Conservation (phyloP, 805 yeast species). For the Clavispora asparagi region DNA sequence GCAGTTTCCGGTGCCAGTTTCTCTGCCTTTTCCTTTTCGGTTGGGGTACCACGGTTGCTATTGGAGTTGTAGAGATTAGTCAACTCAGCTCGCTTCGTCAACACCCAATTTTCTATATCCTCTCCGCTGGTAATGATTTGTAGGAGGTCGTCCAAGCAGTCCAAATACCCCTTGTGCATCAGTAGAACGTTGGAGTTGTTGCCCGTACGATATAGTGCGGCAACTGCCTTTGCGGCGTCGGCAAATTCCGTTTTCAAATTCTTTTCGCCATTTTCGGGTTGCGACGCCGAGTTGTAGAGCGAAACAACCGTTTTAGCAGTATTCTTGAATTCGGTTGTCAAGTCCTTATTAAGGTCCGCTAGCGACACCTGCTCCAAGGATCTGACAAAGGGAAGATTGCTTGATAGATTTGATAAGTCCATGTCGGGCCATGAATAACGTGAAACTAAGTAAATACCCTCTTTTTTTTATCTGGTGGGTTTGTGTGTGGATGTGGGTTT, state of each 20-base stretch:
- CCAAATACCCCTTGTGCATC: conserved; percentile 54
- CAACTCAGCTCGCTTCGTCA: conserved; percentile 43
- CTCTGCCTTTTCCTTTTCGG: conserved; percentile 5
- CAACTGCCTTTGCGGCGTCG: conserved; percentile 39
- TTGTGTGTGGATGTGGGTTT: too few species aligned
- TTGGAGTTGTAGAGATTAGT: conserved; percentile 5
- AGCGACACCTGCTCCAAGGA: conserved; percentile 46
- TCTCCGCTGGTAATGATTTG: conserved; percentile 34
- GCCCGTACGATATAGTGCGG: conserved; percentile 54
- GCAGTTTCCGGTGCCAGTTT: too few species aligned
- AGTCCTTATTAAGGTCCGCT: conserved; percentile 44
- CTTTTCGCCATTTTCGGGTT: neutral
- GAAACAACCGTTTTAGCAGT: conserved; percentile 70
- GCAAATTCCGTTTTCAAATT: conserved; percentile 25
- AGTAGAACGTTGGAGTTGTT: conserved; percentile 45
- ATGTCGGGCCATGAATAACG: conserved; percentile 19
- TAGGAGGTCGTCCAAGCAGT: conserved; percentile 55
- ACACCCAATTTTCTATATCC: conserved; percentile 51
- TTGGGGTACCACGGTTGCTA: neutral
- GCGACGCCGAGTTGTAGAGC: conserved; percentile 24
- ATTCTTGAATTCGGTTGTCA: conserved; percentile 58
- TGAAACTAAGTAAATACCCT: too few species aligned
- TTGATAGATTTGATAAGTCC: conserved; percentile 62
- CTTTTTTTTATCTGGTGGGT: too few species aligned
- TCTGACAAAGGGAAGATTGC: conserved; percentile 48